These are phyloP conservation scores for Phytopythium cucurbitacearum DNA, from an alignment of 352 stramenopile species.

Conservation along the genomic window DNA sequence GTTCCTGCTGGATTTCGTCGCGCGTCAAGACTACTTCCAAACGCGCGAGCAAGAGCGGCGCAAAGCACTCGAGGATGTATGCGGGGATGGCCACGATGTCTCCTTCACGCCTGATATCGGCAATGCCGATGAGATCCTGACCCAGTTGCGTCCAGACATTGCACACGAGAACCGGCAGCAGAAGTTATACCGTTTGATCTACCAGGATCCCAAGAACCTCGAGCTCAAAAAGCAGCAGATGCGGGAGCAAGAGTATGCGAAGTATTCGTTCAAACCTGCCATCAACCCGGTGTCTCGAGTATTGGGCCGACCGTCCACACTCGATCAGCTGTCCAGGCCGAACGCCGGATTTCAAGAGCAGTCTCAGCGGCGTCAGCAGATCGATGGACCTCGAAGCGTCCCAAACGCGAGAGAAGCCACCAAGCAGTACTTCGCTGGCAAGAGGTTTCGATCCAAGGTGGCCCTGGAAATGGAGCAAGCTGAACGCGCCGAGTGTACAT, in stretches of 20 bases:
- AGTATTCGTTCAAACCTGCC: conserved; percentile 72
- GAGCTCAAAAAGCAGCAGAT: conserved; percentile 60
- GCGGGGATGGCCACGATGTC: conserved; percentile 24
- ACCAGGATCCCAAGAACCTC: conserved; percentile 50
- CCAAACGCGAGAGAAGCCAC: conserved; percentile 25
- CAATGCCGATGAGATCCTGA: conserved; percentile 62
- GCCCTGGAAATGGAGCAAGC: conserved; percentile 64
- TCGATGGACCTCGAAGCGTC: conserved; percentile 1
- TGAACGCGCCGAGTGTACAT: conserved; percentile 66
- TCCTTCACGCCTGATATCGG: conserved; percentile 80
- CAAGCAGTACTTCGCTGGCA: conserved; percentile 57
- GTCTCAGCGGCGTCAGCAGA: background rate
- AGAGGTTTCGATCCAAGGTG: conserved; percentile 64
- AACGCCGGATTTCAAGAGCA: conserved; percentile 17
- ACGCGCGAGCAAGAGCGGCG: conserved; percentile 55
- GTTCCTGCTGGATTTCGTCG: conserved; percentile 77
- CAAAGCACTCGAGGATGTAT: conserved; percentile 48
- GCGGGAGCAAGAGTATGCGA: conserved; percentile 42
- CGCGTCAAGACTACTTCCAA: conserved; percentile 65
- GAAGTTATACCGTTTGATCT: conserved; percentile 63
- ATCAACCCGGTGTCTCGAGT: conserved; percentile 77
- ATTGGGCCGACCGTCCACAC: conserved; percentile 39
- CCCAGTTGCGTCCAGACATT: conserved; percentile 57
- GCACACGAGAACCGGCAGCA: conserved; percentile 50
- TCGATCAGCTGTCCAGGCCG: conserved; percentile 42